A percentile compares a stretch with the other conserved stretches of the same genome.
Conservation (phyloP, 2,329 filamentous ascomycete species). For the Boeremia lycopersici region DNA sequence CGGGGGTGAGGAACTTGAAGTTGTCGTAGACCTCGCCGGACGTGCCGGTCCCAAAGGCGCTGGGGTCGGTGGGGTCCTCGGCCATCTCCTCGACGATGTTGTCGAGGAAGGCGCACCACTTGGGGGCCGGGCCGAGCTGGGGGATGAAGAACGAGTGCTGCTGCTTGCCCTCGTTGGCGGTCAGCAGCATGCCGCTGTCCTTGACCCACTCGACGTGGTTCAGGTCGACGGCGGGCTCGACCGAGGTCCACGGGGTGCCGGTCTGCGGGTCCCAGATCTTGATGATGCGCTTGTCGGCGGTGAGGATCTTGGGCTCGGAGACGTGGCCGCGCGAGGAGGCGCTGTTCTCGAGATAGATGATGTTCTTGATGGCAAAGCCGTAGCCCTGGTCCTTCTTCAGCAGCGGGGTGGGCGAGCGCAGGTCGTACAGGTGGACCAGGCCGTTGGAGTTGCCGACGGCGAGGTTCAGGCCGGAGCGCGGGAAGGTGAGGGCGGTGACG, state of each 20-base stretch:
- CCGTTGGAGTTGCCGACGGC: conserved; percentile 88
- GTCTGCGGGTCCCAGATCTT: conserved; percentile 90
- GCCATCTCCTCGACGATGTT: conserved; percentile 99
- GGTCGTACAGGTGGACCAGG: conserved; percentile 87
- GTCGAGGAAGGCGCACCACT: conserved; percentile 96
- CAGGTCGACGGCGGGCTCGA: conserved; percentile 92
- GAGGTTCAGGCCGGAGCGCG: conserved; percentile 79
- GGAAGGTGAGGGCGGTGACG: conserved; percentile 87
- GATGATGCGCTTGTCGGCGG: conserved; percentile 92
- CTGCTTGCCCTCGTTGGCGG: conserved; percentile 93
- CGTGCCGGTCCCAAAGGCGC: conserved; percentile 59
- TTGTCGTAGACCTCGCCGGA: conserved; percentile 92
- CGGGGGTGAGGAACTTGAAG: conserved; percentile 94
- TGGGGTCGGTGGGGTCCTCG: conserved; percentile 72
- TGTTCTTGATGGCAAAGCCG: conserved; percentile 86
- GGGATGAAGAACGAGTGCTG: conserved; percentile 96
- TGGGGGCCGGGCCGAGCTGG: conserved; percentile 88
- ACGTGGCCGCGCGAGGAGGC: conserved; percentile 69
- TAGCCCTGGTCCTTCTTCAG: conserved; percentile 96
- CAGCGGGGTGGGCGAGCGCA: conserved; percentile 83
- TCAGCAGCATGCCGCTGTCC: conserved; percentile 91
- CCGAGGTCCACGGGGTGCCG: conserved; percentile 90
- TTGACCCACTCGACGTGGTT: conserved; percentile 94
- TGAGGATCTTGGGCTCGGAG: conserved; percentile 76
- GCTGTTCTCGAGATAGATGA: conserved; percentile 72